Conservation (phyloP, 2,329 filamentous ascomycete genomes). For the Verticillium klebahnii region DNA sequence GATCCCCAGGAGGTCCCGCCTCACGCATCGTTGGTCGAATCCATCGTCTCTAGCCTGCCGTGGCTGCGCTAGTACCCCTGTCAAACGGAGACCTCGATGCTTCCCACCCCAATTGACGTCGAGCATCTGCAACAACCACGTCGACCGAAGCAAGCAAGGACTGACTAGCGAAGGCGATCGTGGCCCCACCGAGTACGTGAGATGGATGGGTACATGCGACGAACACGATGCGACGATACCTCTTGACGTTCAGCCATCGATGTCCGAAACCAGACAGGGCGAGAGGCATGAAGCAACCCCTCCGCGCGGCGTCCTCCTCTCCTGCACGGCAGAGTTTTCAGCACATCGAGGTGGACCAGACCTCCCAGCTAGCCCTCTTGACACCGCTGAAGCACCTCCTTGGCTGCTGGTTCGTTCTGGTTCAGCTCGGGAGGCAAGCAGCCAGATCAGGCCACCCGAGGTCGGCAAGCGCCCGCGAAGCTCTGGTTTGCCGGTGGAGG, state of each 20-base stretch:
- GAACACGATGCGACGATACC: too few relatives aligned
- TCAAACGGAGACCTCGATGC: neutral
- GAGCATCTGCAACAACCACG: neutral
- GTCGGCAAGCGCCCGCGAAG: too few relatives aligned
- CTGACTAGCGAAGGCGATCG: too few relatives aligned
- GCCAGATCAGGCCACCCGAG: too few relatives aligned
- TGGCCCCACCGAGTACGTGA: too few relatives aligned
- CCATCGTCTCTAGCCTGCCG: neutral
- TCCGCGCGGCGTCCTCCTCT: neutral
- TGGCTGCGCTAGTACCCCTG: conserved; percentile 1
- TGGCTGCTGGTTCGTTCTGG: too few relatives aligned
- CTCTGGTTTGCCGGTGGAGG: too few relatives aligned
- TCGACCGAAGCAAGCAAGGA: neutral
- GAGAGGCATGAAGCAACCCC: neutral
- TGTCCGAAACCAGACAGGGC: neutral
- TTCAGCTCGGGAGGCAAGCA: too few relatives aligned
- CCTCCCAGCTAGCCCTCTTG: too few relatives aligned
- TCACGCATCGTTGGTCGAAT: neutral
- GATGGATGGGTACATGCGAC: too few relatives aligned
- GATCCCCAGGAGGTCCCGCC: neutral
- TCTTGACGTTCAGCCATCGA: neutral
- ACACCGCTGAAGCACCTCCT: too few relatives aligned
- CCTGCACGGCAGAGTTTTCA: neutral
- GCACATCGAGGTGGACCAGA: neutral
- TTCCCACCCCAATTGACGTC: neutral